A percentile compares a stretch with the other conserved stretches of the same genome.
Evolutionary conservation across 2,329 filamentous ascomycete species (phyloP).

Genomic region (Diaporthe amygdali): DNA sequence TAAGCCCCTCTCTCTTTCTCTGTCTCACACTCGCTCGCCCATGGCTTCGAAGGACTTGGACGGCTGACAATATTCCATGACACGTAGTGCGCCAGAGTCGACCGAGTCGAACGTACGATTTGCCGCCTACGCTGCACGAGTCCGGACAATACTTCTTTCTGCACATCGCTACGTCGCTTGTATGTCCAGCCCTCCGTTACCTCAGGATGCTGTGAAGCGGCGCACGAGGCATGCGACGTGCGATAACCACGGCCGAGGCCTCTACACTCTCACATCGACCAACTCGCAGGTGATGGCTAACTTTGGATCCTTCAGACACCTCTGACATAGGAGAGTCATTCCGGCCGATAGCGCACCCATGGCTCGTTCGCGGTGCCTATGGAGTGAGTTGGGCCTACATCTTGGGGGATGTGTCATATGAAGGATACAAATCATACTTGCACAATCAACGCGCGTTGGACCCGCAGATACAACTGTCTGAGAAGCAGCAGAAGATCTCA

Average conservation of each 20-base stretch:
- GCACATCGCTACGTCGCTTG: constrained; percentile 97
- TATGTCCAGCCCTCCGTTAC: background rate
- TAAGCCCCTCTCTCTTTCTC: constrained; percentile 46
- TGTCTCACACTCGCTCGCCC: background rate
- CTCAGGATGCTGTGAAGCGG: background rate
- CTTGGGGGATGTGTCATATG: constrained; percentile 85
- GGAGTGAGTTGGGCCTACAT: constrained; percentile 93
- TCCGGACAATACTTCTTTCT: constrained; percentile 85
- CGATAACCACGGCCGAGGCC: background rate
- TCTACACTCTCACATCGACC: background rate
- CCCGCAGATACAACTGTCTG: constrained; percentile 64
- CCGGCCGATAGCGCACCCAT: constrained; percentile 87
- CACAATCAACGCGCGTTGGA: constrained; percentile 80
- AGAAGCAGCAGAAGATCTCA: constrained; percentile 52
- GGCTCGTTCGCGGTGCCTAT: constrained; percentile 81
- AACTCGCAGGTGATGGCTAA: background rate
- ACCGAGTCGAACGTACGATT: constrained; percentile 89
- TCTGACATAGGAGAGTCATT: constrained; percentile 97
- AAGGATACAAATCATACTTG: constrained; percentile 94
- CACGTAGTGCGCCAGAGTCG: constrained; percentile 74
- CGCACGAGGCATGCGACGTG: background rate
- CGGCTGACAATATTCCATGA: background rate
- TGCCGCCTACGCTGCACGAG: constrained; percentile 85
- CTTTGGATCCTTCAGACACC: constrained; percentile 49
- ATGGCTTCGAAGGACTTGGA: background rate